phyloP scores from a whole-genome alignment of 371 early-diverging fungal genomes.

The Apophysomyces ossiformis region DNA sequence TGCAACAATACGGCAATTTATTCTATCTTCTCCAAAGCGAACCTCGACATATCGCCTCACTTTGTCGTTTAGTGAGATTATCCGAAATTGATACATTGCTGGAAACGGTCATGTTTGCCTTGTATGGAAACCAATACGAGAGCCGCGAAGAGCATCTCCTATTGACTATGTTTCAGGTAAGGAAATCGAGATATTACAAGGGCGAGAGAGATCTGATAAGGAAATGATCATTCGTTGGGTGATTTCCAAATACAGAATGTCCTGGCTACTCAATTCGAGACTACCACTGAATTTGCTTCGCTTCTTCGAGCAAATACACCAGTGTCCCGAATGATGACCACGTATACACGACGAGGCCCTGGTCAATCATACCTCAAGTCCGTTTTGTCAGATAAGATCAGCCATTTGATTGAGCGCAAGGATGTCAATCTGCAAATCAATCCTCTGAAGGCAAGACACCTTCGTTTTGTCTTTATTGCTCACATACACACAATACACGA shows the following conservation, averaged over 20 bases:
- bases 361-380: conserved; percentile 93
- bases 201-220: not conserved
- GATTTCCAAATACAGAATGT: conserved; percentile 62
- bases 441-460: conserved; percentile 67
- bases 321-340: conserved; percentile 95
- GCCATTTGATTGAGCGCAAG: conserved; percentile 47
- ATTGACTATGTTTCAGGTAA: conserved; percentile 94
- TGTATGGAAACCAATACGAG: conserved; percentile 96
- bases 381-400: conserved; percentile 83
- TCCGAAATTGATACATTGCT: conserved; percentile 91
- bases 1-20: conserved; percentile 90
- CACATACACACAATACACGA: not conserved
- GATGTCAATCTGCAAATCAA: conserved; percentile 86
- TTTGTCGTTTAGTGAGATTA: conserved; percentile 82
- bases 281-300: conserved; percentile 84
- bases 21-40: conserved; percentile 93
- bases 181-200: not conserved
- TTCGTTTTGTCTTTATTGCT: conserved; percentile 8
- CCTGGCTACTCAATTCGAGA: conserved; percentile 88
- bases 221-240: not conserved
- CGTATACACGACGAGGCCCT: conserved; percentile 92
- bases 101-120: conserved; percentile 95
- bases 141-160: conserved; percentile 93
- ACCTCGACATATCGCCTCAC: conserved; percentile 90
- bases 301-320: conserved; percentile 94